Base-by-base conservation (phyloP, 352 stramenopile genomes). In the Phytopythium aichiense region DNA sequence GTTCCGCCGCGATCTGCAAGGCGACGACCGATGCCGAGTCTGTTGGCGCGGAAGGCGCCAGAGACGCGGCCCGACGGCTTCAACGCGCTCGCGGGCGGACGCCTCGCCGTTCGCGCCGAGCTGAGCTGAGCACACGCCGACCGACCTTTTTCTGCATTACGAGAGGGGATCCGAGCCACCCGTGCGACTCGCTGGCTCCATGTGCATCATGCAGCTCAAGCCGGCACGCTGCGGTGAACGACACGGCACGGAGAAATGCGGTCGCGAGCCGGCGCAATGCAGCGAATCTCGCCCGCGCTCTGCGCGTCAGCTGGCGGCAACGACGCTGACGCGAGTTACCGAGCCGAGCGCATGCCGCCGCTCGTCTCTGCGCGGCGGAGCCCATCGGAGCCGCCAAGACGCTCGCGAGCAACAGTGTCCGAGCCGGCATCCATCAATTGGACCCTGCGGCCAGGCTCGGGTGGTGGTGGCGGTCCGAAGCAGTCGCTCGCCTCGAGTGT, bases 361-460 rank as follows among this genome's bases (percentile, higher is more conserved):
- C 31, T 57, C 30, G 51, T 57, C 51, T 57, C 51, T 57, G 51
- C 18, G 28, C 50, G 30, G 28, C 30, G 31, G 51, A 51, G 45
- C n/a, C 45, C 45, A 9, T 51, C 11, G 45, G 45, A 51, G 50
- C 30, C 50, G 30, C 15, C 50, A 37, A 3, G 9, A 54, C 16
- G 25, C n/a, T 38, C 33, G 33, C 33, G 11, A 40, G 35, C 35
- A 11, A 40, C 35, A 8, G 35, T 11, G 1, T 40, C 12, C 12
- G 35, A 11, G 35, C 2, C 35, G 35, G 8, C 35, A 11, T 40
- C 35, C 28, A 31, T 31, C 28, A 31, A 7, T 5, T 31, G 28
- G 28, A 31, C 28, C 28, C 4, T 31, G 28, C 28, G 28, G 28
- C 15, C 18, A 25, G n/a, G 1, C 16, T 45, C 13, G 13, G 38